phyloP scores from a whole-genome alignment of 192 early-diverging fungal species.

The Pilobolus umbonatus region DNA sequence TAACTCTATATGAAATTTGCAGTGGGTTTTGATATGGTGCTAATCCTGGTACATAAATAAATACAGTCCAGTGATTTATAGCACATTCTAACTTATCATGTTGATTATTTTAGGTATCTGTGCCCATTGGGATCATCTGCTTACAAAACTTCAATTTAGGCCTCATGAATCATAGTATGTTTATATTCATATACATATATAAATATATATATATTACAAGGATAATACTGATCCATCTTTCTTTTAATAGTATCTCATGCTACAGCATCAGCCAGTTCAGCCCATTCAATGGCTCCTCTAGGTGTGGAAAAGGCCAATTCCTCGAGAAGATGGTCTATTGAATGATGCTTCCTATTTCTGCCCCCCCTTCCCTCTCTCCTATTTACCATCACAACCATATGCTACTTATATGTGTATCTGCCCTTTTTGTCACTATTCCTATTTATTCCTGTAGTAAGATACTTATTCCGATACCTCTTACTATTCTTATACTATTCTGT shows the following conservation, averaged over 20 bases:
- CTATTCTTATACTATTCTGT: no score
- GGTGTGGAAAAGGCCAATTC: constrained; percentile 27
- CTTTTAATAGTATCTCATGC: constrained; percentile 30
- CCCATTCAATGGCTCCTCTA: constrained; percentile 28
- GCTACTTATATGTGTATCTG: no score
- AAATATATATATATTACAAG: background rate
- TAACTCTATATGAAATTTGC: background rate
- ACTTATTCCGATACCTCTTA: no score
- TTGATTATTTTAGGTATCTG: constrained; percentile 33
- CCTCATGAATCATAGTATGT: constrained; percentile 63
- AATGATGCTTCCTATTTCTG: constrained; percentile 21
- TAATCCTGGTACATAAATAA: constrained; percentile 40
- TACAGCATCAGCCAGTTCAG: constrained; percentile 21
- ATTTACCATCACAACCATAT: no score
- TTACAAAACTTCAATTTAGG: constrained; percentile 69
- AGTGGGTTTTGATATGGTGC: constrained; percentile 44
- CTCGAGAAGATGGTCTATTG: constrained; percentile 36
- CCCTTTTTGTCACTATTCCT: no score
- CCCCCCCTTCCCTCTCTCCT: no score
- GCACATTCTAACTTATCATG: constrained; percentile 2
- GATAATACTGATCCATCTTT: background rate
- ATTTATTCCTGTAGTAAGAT: no score
- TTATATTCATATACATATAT: background rate
- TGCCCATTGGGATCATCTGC: constrained; percentile 53
- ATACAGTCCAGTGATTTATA: background rate